A percentile compares a stretch with the other conserved stretches of the same genome.
Evolutionary conservation across 805 yeast genomes (phyloP).

Genomic region (Metschnikowia amazonensis): DNA sequence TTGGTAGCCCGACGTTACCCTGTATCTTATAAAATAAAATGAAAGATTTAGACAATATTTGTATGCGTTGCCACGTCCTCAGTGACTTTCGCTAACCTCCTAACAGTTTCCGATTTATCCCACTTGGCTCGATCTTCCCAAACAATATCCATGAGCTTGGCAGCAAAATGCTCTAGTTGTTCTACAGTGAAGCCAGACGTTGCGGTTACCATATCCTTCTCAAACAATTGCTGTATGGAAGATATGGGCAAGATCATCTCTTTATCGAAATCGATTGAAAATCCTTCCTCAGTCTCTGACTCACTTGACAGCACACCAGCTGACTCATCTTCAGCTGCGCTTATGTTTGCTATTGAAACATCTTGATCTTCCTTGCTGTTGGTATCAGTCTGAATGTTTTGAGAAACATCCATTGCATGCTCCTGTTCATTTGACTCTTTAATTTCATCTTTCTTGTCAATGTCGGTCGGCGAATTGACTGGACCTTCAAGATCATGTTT

Average conservation of each 20-base stretch:
- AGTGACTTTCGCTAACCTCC: conserved; percentile 24
- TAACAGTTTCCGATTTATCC: conserved; percentile 41
- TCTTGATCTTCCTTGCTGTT: background rate
- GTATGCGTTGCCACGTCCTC: conserved; percentile 3
- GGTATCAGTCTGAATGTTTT: background rate
- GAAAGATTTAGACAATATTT: conserved; percentile 1
- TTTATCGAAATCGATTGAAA: conserved; percentile 52
- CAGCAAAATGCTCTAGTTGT: conserved; percentile 44
- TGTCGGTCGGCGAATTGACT: background rate
- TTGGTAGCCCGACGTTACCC: background rate
- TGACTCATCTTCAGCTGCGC: background rate
- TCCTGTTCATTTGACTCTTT: background rate
- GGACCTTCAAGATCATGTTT: background rate
- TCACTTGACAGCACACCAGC: conserved; percentile 16
- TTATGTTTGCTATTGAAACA: background rate
- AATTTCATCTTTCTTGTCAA: background rate
- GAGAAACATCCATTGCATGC: background rate
- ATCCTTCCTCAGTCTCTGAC: conserved; percentile 35
- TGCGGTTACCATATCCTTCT: conserved; percentile 23
- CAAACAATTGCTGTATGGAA: conserved; percentile 23
- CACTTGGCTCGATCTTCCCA: conserved; percentile 61
- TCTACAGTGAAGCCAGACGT: conserved; percentile 37
- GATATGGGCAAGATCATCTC: conserved; percentile 31
- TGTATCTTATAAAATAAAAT: background rate
- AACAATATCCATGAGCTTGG: conserved; percentile 64